Conservation (phyloP, 371 early-diverging fungal species). For the Mortierella sp. region DNA sequence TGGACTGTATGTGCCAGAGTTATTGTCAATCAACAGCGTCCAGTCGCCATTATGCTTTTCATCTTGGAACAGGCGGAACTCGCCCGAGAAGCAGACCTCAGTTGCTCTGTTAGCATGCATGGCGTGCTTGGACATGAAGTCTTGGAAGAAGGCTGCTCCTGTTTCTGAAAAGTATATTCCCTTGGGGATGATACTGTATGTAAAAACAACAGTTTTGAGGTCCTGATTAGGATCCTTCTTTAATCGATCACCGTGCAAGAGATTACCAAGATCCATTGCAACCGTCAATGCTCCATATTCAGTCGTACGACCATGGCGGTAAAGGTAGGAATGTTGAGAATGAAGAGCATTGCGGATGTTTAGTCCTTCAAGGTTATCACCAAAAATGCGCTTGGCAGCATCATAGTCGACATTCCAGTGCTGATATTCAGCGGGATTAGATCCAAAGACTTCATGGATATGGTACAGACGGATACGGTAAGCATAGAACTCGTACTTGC, state of each 20-base stretch:
- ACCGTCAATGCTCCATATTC: constrained; percentile 20
- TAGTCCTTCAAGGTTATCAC: constrained; percentile 33
- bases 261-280: constrained; percentile 28
- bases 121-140: constrained; percentile 57
- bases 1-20: constrained; percentile 52
- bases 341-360: constrained; percentile 51
- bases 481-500: constrained; percentile 43
- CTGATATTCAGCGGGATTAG: constrained; percentile 22
- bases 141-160: constrained; percentile 53
- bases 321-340: constrained; percentile 52
- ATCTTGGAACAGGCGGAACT: constrained; percentile 45
- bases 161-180: constrained; percentile 56
- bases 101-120: constrained; percentile 53
- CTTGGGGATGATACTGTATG: constrained; percentile 46
- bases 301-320: constrained; percentile 43
- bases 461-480: constrained; percentile 51
- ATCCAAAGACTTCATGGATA: constrained; percentile 43
- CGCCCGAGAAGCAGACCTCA: constrained; percentile 50
- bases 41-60: constrained; percentile 20
- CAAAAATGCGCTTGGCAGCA: constrained; percentile 47
- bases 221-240: constrained; percentile 28
- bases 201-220: constrained; percentile 43
- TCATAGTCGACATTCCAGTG: constrained; percentile 48
- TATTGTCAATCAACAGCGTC: constrained; percentile 55
- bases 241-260: constrained; percentile 42